Evolutionary conservation across 2,329 filamentous ascomycete species (phyloP).

Genomic region (Venturia oleaginea): DNA sequence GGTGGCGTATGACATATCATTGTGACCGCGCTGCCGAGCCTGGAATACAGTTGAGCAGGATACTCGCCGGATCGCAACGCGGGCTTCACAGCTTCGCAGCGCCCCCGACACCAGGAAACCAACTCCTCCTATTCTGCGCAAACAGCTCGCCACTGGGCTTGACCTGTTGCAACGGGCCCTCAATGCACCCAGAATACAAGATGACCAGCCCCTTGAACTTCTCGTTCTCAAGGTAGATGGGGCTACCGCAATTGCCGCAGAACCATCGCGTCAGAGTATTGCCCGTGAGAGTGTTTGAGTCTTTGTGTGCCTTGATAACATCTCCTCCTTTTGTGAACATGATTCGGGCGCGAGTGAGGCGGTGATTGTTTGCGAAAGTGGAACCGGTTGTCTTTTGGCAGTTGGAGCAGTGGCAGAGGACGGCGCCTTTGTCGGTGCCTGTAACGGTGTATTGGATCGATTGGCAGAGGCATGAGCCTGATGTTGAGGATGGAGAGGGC

Average conservation of each 20-base stretch:
- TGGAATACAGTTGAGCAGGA: neutral
- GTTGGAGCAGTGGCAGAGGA: slow-evolving; percentile 24
- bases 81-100: neutral
- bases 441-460: slow-evolving; percentile 19
- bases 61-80: neutral
- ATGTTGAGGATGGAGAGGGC: neutral
- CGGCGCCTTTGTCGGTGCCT: slow-evolving; percentile 22
- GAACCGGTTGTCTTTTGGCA: slow-evolving; percentile 20
- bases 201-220: slow-evolving; percentile 15
- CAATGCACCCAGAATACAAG: slow-evolving; percentile 3
- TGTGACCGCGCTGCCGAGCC: neutral
- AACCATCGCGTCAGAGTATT: slow-evolving; percentile 21
- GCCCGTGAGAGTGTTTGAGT: slow-evolving; percentile 21
- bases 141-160: neutral
- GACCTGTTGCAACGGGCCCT: neutral
- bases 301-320: slow-evolving; percentile 18
- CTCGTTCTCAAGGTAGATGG: slow-evolving; percentile 20
- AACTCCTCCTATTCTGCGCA: neutral
- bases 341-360: slow-evolving; percentile 20
- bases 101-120: neutral
- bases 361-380: slow-evolving; percentile 23
- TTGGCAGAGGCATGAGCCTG: slow-evolving; percentile 22
- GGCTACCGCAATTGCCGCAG: slow-evolving; percentile 22
- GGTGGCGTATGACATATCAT: neutral
- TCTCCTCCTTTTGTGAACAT: slow-evolving; percentile 20